Evolutionary conservation across 2,329 filamentous ascomycete genomes (phyloP).

Genomic region (Sclerotinia sclerotiorum): DNA sequence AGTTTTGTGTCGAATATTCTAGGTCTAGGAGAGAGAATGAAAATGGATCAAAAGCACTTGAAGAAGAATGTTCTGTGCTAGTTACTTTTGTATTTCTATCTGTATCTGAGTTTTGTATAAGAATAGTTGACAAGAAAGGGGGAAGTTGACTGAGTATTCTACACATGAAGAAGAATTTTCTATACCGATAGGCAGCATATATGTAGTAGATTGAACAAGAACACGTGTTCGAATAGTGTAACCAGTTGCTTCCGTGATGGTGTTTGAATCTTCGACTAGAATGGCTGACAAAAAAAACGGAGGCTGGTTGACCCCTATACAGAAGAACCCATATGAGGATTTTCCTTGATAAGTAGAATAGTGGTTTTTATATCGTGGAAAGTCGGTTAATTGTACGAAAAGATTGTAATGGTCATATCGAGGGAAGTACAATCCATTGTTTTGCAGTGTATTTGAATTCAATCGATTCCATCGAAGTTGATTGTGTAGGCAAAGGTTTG

Average conservation of each 20-base stretch:
- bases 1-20: neutral
- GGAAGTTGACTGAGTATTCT: too few species aligned
- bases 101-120: too few species aligned
- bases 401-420: neutral
- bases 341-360: neutral
- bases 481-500: neutral
- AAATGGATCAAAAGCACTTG: neutral
- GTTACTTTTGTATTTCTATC: too few species aligned
- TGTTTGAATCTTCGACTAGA: conserved; percentile 23
- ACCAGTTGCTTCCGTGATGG: conserved; percentile 25
- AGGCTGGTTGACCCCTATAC: neutral
- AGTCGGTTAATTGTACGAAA: neutral
- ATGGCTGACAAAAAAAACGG: conserved; percentile 20
- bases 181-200: conserved; percentile 4
- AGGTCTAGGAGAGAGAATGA: conserved; percentile 3
- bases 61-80: neutral
- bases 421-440: neutral
- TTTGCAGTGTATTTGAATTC: neutral
- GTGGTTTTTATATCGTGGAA: neutral
- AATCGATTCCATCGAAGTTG: neutral
- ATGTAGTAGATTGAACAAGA: conserved; percentile 21
- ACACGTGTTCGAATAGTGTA: conserved; percentile 16
- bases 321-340: neutral
- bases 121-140: too few species aligned
- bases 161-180: too few species aligned